Evolutionary conservation across 1,284 basidiomycete species (phyloP).

Genomic region (Pisolithus thermaeus): DNA sequence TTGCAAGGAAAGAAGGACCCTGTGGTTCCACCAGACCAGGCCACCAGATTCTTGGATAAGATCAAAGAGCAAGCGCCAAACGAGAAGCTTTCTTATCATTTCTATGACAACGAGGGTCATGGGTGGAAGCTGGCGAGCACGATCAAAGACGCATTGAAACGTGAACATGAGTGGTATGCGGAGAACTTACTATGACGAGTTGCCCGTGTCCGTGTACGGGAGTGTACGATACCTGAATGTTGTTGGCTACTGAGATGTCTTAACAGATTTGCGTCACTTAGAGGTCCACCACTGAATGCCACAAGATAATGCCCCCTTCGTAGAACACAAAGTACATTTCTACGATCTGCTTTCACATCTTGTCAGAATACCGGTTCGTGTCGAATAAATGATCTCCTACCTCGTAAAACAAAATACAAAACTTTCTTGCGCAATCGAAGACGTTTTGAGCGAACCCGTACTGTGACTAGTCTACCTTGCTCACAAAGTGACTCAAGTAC

Average conservation of each 20-base stretch:
- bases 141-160: slow-evolving; percentile 39
- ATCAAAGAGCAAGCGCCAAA: slow-evolving; percentile 19
- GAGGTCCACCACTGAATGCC: too few relatives aligned
- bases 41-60: slow-evolving; percentile 40
- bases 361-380: not conserved
- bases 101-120: slow-evolving; percentile 53
- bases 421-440: slow-evolving; percentile 20
- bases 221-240: too few relatives aligned
- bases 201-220: too few relatives aligned
- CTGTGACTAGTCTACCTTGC: slow-evolving; percentile 7
- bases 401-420: slow-evolving; percentile 15
- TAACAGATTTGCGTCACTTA: too few relatives aligned
- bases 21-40: slow-evolving; percentile 54
- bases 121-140: slow-evolving; percentile 42
- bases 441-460: not conserved
- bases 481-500: not conserved
- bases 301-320: too few relatives aligned
- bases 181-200: slow-evolving; percentile 9
- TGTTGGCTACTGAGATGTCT: too few relatives aligned
- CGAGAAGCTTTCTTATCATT: slow-evolving; percentile 21
- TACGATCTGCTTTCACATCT: too few relatives aligned
- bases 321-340: too few relatives aligned
- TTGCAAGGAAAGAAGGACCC: slow-evolving; percentile 51
- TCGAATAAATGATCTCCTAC: slow-evolving; percentile 5
- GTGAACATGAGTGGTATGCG: slow-evolving; percentile 42